A percentile compares a stretch with the other conserved stretches of the same genome.
Conservation (phyloP, 1,284 basidiomycete species). For the Malassezia brasiliensis region DNA sequence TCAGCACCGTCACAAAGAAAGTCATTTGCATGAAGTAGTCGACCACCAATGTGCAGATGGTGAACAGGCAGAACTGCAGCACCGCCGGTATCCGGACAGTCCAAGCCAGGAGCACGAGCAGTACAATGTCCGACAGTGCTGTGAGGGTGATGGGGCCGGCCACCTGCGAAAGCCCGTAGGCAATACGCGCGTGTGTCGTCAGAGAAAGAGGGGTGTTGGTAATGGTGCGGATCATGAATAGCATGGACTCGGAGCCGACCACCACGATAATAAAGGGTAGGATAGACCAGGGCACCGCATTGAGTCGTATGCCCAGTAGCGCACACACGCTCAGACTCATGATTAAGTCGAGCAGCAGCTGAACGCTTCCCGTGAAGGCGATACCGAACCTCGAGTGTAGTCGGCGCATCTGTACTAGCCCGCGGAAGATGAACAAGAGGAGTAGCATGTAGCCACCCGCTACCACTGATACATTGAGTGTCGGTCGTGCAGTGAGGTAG, state of each 20-base stretch:
- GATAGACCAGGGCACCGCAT: conserved; percentile 75
- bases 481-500: conserved; percentile 14
- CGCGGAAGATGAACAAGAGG: conserved; percentile 65
- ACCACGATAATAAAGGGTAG: conserved; percentile 89
- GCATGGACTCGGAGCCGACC: conserved; percentile 95
- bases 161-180: conserved; percentile 72
- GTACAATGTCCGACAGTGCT: conserved; percentile 72
- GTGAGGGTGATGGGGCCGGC: conserved; percentile 86
- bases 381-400: conserved; percentile 86
- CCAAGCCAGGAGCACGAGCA: conserved; percentile 68
- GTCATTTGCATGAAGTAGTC: conserved; percentile 93
- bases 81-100: conserved; percentile 67
- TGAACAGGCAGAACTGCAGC: conserved; percentile 84
- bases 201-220: conserved; percentile 77
- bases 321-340: conserved; percentile 85
- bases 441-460: conserved; percentile 71
- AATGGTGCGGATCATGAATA: conserved; percentile 78
- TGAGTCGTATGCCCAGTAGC: conserved; percentile 69
- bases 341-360: conserved; percentile 80
- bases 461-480: conserved; percentile 54
- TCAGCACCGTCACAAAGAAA: conserved; percentile 78
- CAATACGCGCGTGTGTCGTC: conserved; percentile 83
- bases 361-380: conserved; percentile 82
- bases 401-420: conserved; percentile 53
- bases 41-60: conserved; percentile 81